Base-by-base conservation (phyloP, 495 filamentous ascomycete genomes). In the Penicillium atrosanguineum region DNA sequence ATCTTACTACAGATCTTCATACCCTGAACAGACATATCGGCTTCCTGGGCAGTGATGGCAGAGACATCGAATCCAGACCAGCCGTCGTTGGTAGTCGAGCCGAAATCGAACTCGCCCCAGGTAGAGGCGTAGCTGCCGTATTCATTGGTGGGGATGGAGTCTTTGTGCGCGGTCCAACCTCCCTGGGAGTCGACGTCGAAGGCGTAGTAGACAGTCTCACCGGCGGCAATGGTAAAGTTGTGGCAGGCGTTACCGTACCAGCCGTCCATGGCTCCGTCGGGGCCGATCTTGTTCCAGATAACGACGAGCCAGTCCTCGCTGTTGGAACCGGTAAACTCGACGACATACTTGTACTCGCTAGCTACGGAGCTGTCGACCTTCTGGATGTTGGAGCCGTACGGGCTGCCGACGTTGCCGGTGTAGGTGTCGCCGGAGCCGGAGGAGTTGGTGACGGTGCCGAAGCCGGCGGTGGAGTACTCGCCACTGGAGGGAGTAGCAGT, bases 381-480 rank as follows among this genome's bases (percentile, higher is more conserved):
- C 50, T 75, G 74, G 47, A 82, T 78, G 61, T 82, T 82, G 64
- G 72, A 74, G 20, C 79, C 78, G 56, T 77, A 79, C 16, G 79
- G 77, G 29, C 44, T 62, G 44, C 79, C 79, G n/a, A 74, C 66
- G 62, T 83, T 81, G 50, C 78, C 77, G 11, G 53, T 18, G 63
- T 77, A 77, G 49, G 55, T 67, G 40, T 65, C 65, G n/a, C 68
- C 71, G 9, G 44, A 59, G 44, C 63, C 64, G 20, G 52, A 58
- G n/a, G 62, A 60, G 26, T 55, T 41, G 36, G 70, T 76, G 7
- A 34, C 31, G 31, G 46, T 42, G 42, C 73, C 72, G 59, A 74
- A 75, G 18, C 67, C 67, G 15, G 45, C 19, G 12, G 59, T 65
- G 2, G 62, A 62, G 57, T 52, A 65, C 16, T 50, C 42, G 39